Evolutionary conservation across 306 rosid species (phyloP).

Genomic region (Cicer chorassanicum): DNA sequence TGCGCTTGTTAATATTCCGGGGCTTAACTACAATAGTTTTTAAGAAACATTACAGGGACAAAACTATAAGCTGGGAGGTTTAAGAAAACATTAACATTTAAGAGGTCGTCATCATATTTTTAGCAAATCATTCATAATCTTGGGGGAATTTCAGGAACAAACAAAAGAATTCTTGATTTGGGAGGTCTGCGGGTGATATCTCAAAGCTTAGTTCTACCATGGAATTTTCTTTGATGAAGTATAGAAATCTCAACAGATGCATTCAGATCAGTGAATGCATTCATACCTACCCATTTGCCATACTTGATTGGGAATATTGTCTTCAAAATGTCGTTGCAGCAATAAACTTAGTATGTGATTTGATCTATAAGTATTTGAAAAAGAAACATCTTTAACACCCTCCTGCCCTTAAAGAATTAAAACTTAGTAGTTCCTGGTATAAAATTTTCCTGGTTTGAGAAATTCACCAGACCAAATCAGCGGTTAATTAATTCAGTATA

Average conservation of each 20-base stretch:
- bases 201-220: conserved; percentile 18
- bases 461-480: not conserved
- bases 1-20: conserved; percentile 17
- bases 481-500: not conserved
- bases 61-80: conserved; percentile 1
- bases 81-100: conserved; percentile 12
- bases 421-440: not conserved
- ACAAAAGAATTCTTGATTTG: not conserved
- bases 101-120: conserved; percentile 1
- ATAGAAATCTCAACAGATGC: conserved; percentile 19
- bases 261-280: conserved; percentile 6
- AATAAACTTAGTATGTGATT: conserved; percentile 1
- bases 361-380: conserved; percentile 13
- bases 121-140: conserved; percentile 8
- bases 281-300: conserved; percentile 5
- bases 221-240: conserved; percentile 5
- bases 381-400: not conserved
- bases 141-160: not conserved
- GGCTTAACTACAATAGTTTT: conserved; percentile 7
- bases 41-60: conserved; percentile 15
- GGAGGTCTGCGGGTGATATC: not conserved
- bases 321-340: conserved; percentile 4
- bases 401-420: not conserved
- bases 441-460: not conserved
- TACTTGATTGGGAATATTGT: conserved; percentile 30